phyloP scores from a whole-genome alignment of 495 filamentous ascomycete genomes.

The Talaromyces trachyspermus region DNA sequence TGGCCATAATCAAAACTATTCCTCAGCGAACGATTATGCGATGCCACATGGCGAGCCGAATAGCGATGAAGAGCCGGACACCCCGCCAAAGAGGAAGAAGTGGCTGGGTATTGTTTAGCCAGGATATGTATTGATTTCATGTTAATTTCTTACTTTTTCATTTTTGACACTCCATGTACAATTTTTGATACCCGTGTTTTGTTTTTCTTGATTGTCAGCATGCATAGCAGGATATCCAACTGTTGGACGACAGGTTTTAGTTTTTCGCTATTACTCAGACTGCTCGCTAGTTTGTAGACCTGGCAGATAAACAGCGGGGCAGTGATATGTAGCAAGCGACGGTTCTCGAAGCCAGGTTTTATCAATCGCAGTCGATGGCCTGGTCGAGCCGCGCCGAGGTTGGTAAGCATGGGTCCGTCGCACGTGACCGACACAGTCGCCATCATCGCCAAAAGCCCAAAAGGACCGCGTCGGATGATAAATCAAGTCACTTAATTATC shows the following conservation, averaged over 20 bases:
- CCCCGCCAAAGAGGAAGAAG: constrained; percentile 25
- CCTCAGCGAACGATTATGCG: not conserved
- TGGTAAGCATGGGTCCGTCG: constrained; percentile 6
- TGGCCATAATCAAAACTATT: too few species aligned
- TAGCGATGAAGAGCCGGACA: constrained; percentile 12
- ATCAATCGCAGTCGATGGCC: not conserved
- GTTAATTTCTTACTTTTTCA: not conserved
- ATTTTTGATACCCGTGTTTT: constrained; percentile 1
- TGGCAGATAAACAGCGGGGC: too few species aligned
- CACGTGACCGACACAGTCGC: not conserved
- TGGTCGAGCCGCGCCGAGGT: constrained; percentile 6
- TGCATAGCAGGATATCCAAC: not conserved
- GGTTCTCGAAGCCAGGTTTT: constrained; percentile 5
- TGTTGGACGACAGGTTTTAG: too few species aligned
- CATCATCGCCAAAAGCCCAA: not conserved
- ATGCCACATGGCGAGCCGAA: constrained; percentile 4
- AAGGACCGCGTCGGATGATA: constrained; percentile 5
- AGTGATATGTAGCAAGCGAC: too few species aligned
- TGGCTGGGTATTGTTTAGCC: constrained; percentile 31
- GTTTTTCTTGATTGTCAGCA: not conserved
- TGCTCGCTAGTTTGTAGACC: too few species aligned
- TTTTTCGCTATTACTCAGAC: too few species aligned
- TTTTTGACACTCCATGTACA: constrained; percentile 2
- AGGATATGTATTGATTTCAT: not conserved
- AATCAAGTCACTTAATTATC: constrained; percentile 1